Percentiles rank a stretch among this genome's conserved stretches.
Evolutionary conservation across 2,329 filamentous ascomycete species (phyloP).

Genomic region (Colletotrichum sp.): DNA sequence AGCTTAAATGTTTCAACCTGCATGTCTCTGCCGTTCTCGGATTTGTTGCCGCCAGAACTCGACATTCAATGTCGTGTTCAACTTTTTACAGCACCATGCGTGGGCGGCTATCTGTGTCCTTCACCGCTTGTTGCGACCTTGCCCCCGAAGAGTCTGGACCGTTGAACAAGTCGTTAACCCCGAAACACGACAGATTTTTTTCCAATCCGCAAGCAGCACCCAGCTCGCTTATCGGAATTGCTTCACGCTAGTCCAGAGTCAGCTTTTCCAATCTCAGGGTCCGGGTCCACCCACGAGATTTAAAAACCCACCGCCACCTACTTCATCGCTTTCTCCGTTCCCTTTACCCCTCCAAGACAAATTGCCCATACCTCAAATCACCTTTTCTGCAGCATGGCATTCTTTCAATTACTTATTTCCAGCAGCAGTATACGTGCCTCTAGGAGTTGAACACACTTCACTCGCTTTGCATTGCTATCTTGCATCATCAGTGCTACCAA

Average conservation of each 20-base stretch:
- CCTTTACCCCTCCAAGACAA: not conserved
- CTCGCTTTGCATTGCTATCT: not conserved
- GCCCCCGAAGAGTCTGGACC: not conserved
- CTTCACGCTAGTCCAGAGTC: constrained; percentile 12
- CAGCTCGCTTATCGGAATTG: constrained; percentile 1
- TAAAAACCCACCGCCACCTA: not conserved
- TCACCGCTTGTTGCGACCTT: not conserved
- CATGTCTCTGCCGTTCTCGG: not conserved
- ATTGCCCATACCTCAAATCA: not conserved
- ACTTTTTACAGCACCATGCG: not conserved
- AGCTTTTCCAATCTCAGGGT: not conserved
- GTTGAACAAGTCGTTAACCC: not conserved
- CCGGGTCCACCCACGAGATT: constrained; percentile 3
- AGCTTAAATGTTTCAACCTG: not conserved
- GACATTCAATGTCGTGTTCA: not conserved
- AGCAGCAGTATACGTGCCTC: not conserved
- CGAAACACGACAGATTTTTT: not conserved
- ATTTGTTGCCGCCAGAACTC: not conserved
- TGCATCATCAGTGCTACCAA: not conserved
- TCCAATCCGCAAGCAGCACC: not conserved
- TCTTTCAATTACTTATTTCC: not conserved
- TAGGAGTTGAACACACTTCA: not conserved
- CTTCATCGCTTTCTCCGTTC: not conserved
- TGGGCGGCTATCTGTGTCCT: not conserved
- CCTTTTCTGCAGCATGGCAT: not conserved